Evolutionary conservation across 441 rosid genomes (phyloP), one percentile per base, ranked within the genome.

Genomic region (Euphorbia schlechtendalii): DNA sequence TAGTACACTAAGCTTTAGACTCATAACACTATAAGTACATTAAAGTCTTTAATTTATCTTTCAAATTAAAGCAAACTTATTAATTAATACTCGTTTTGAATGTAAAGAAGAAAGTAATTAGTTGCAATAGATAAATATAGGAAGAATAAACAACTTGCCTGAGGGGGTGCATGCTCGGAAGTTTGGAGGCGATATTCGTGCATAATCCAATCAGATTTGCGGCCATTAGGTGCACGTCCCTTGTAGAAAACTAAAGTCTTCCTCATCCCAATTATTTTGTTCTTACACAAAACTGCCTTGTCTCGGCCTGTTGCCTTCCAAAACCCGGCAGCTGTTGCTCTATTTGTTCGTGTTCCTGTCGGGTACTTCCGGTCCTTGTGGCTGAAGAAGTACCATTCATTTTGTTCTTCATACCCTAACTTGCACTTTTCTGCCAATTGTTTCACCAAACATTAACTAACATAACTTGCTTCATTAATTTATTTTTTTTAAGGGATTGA

Each of bases 241-340:
- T 81, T 80, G 77, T 92, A 92, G 71, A 86, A 92, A 13, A 92
- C 98, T 8, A 92, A 86, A 43, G 98, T 92, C 80, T 92, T 92
- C 56, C 97, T 75, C 98, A 92, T 90, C 41, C 98, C 98, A 20
- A 92, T 85, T 27, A 92, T 70, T 60, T 46, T 83, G 80, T 82
- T 85, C 74, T 80, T 84, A 1, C 90, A 85, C 52, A 92, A 77
- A 15, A 92, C 94, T 0, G 96, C 90, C 79, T 88, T 88, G 76
- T 92, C 98, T 69, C 96, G 71, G 22, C 97, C 98, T 0, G 98
- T 92, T 24, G 98, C 98, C 79, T 92, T 92, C 98, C 98, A 92
- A 71, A 88, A 92, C n/a, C 98, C 98, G 38, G 86, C 83, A 2
- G 83, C 86, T 0, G 98, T 92, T 28, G 98, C 98, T 74, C 98